Percentiles rank a stretch among this genome's conserved stretches.
phyloP scores from a whole-genome alignment of 1,284 basidiomycete species.

The Tilletia horrida region DNA sequence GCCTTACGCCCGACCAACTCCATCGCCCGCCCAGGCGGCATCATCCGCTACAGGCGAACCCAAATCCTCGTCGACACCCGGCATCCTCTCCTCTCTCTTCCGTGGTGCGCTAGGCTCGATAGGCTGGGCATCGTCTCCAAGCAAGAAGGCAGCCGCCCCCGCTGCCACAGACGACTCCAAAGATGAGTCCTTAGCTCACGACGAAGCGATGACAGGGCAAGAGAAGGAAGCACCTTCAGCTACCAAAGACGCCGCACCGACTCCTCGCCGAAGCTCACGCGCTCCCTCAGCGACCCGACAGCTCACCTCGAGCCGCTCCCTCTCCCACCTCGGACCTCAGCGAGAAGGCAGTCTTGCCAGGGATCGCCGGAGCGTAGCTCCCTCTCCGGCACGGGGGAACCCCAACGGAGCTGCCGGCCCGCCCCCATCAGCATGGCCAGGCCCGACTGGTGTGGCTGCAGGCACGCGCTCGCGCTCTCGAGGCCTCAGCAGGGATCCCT shows the following conservation, averaged over 20 bases:
- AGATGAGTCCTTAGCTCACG: neutral
- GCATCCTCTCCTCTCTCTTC: conserved; percentile 7
- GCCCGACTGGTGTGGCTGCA: neutral
- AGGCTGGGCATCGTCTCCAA: neutral
- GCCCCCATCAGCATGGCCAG: conserved; percentile 7
- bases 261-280: neutral
- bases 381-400: neutral
- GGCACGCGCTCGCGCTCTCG: neutral
- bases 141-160: conserved; percentile 1
- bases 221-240: neutral
- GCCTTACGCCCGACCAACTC: conserved; percentile 4
- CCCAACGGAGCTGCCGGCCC: too few species aligned
- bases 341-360: too few species aligned
- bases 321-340: conserved; percentile 10
- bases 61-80: neutral
- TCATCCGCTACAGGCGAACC: neutral
- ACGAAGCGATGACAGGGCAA: neutral
- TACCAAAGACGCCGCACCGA: neutral
- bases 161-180: neutral
- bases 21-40: neutral
- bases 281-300: neutral
- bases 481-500: neutral
- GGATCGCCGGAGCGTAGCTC: neutral
- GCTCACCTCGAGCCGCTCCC: conserved; percentile 8
- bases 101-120: conserved; percentile 1